Evolutionary conservation across 2,329 filamentous ascomycete genomes (phyloP), one percentile per base, ranked within the genome.

Genomic region (Chalaropsis ovoidea): DNA sequence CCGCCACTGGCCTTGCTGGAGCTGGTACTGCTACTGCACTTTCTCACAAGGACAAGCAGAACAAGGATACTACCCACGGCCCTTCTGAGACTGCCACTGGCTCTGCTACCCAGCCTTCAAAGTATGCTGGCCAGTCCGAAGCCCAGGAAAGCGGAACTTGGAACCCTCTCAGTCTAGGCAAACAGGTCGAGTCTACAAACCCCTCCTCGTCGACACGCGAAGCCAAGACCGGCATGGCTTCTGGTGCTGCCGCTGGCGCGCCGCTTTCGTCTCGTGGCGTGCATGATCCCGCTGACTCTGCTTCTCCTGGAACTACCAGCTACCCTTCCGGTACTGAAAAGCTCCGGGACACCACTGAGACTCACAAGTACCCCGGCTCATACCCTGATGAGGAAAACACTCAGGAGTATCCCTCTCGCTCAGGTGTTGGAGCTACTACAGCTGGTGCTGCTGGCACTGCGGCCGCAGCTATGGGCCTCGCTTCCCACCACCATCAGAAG

Each of bases 101-200:
- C n/a, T 4, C 60, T 61, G 10, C 35, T 19, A 35, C 42, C 5
- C 19, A 19, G 10, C 22, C 54, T 58, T 35, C 54, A 8, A 39
- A 10, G 17, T 8, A 10, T 1, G 31, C 24, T 11, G 15, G 15
- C n/a, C 54, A 35, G 22, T 3, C 49, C 54, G 45, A 43, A 41
- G 45, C 7, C 10, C n/a, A 27, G 3, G 61, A 54, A 49, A 39
- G 35, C 13, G 24, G 22, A 52, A 49, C 49, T n/a, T 63, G 61
- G 61, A 65, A 65, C 24, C 66, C 66, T 10, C 43, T 67, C 22
- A 43, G 42, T 35, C 43, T 67, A 19, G 52, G 66, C 22, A 49
- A 43, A 15, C 61, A 62, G 56, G 17, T 58, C 5, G 54, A 39
- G 54, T 58, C 54, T 35, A 2, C 24, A 17, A 58, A 39, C 17